Percentiles rank a stretch among this genome's conserved stretches.
phyloP scores from a whole-genome alignment of 352 stramenopile genomes.

The Lagenidium giganteum region DNA sequence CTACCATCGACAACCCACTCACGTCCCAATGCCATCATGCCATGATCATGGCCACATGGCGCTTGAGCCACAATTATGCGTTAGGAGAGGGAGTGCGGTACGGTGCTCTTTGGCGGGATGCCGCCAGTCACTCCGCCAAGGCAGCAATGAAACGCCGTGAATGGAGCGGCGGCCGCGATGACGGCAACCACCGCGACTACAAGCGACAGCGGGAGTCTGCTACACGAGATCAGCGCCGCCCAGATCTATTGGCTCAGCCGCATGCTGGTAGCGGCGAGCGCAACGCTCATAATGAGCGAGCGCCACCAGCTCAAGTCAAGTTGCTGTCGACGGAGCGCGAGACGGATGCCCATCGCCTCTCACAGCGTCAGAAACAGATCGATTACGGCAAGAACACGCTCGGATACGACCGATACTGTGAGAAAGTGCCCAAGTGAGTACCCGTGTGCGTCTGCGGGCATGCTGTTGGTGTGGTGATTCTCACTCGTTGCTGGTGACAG shows the following conservation, averaged over 20 bases:
- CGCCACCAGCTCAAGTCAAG: slow-evolving; percentile 1
- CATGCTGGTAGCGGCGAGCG: not conserved
- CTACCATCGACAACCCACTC: too few relatives aligned
- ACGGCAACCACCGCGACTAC: not conserved
- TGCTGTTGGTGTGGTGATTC: not conserved
- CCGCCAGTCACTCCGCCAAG: too few relatives aligned
- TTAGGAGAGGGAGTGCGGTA: too few relatives aligned
- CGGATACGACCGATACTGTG: slow-evolving; percentile 85
- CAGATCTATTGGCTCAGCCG: too few relatives aligned
- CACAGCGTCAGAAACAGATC: slow-evolving; percentile 91
- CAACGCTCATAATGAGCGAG: too few relatives aligned
- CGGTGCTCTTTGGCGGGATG: too few relatives aligned
- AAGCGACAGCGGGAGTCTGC: not conserved
- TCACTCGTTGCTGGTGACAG: slow-evolving; percentile 11
- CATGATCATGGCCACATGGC: too few relatives aligned
- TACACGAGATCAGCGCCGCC: too few relatives aligned
- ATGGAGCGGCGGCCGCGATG: too few relatives aligned
- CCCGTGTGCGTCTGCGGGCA: not conserved
- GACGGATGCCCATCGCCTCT: slow-evolving; percentile 70
- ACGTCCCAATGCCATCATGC: too few relatives aligned
- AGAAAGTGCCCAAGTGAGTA: slow-evolving; percentile 45
- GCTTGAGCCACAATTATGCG: too few relatives aligned
- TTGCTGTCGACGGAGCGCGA: slow-evolving; percentile 65
- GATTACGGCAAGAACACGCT: slow-evolving; percentile 92
- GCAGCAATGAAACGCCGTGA: too few relatives aligned